Evolutionary conservation across 2,329 filamentous ascomycete species (phyloP).

Genomic region (Rhynchosporium agropyri): DNA sequence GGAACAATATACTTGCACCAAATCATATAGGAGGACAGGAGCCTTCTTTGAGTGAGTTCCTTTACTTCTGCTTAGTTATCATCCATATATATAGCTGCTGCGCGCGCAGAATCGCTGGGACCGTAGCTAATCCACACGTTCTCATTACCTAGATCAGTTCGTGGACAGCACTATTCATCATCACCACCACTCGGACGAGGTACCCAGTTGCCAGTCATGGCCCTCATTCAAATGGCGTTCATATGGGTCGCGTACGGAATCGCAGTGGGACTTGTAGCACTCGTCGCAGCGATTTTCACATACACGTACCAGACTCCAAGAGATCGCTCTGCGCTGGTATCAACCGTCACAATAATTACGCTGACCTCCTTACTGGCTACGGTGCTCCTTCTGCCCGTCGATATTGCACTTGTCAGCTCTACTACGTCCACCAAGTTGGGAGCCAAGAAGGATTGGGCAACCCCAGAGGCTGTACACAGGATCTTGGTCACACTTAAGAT

Average conservation of each 20-base stretch:
- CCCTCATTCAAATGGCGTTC: slow-evolving; percentile 79
- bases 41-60: neutral
- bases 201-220: slow-evolving; percentile 35
- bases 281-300: slow-evolving; percentile 81
- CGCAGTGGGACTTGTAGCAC: slow-evolving; percentile 74
- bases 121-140: slow-evolving; percentile 19
- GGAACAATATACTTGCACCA: neutral
- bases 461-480: slow-evolving; percentile 73
- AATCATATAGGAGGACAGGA: slow-evolving; percentile 1
- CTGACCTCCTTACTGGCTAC: slow-evolving; percentile 88
- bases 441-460: slow-evolving; percentile 93
- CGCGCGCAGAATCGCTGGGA: neutral
- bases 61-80: neutral
- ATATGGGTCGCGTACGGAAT: slow-evolving; percentile 95
- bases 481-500: slow-evolving; percentile 82
- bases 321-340: slow-evolving; percentile 82
- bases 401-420: slow-evolving; percentile 91
- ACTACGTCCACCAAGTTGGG: slow-evolving; percentile 77
- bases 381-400: slow-evolving; percentile 88
- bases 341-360: slow-evolving; percentile 81
- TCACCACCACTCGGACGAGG: slow-evolving; percentile 16
- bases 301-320: slow-evolving; percentile 89
- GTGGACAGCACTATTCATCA: slow-evolving; percentile 2
- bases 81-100: neutral
- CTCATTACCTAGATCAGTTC: slow-evolving; percentile 16